Evolutionary conservation across 2,329 filamentous ascomycete genomes (phyloP).

Genomic region (Xylariaceae sp.): DNA sequence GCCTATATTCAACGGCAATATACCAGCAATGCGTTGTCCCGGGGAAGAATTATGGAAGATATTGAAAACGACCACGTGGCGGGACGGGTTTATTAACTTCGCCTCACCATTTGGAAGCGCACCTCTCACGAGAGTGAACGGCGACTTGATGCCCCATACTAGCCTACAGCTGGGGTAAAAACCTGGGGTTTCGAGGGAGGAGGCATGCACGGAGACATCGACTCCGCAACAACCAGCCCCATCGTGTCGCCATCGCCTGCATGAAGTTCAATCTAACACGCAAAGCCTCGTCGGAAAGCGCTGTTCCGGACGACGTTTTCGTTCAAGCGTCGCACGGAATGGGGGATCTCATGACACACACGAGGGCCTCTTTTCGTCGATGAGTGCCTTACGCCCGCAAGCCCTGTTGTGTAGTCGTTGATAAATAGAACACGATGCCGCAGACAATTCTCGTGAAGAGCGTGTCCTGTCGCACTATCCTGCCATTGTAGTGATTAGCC

Average conservation of each 20-base stretch:
- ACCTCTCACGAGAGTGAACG: not conserved
- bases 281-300: not conserved
- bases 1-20: not conserved
- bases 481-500: not conserved
- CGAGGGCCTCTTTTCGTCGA: not conserved
- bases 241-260: not conserved
- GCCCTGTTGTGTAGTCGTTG: not conserved
- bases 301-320: not conserved
- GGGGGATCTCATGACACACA: not conserved
- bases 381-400: not conserved
- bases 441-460: not conserved
- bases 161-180: not conserved
- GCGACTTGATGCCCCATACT: not conserved
- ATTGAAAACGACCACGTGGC: not conserved
- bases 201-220: not conserved
- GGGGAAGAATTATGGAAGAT: not conserved
- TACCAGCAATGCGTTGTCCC: not conserved
- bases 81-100: not conserved
- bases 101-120: not conserved
- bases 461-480: not conserved
- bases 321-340: not conserved
- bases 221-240: not conserved
- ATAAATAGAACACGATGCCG: slow-evolving; percentile 4
- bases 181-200: not conserved
- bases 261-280: not conserved